phyloP scores from a whole-genome alignment of 2,329 filamentous ascomycete genomes.

The Colletotrichum theobromicola region DNA sequence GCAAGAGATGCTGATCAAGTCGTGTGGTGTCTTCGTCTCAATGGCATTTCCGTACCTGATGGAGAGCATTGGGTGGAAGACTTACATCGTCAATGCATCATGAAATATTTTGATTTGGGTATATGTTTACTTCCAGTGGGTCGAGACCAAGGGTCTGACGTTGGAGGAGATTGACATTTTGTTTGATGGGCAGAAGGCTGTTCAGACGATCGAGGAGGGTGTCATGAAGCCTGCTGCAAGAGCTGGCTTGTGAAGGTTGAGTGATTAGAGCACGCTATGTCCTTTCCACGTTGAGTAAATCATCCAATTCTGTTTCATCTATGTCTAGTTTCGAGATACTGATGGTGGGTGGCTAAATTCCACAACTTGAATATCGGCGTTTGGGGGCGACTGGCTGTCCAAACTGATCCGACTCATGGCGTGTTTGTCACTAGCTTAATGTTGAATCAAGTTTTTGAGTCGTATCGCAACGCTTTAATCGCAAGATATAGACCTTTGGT shows the following conservation, averaged over 20 bases:
- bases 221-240: neutral
- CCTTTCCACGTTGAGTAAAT: neutral
- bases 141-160: constrained; percentile 29
- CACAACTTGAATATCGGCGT: neutral
- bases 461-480: neutral
- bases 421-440: neutral
- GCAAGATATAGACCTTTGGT: neutral
- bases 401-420: neutral
- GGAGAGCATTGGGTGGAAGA: constrained; percentile 23
- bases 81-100: constrained; percentile 23
- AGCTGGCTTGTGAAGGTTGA: neutral
- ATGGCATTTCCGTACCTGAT: constrained; percentile 18
- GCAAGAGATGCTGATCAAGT: constrained; percentile 11
- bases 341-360: neutral
- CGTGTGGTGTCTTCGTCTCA: constrained; percentile 5
- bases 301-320: neutral
- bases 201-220: neutral
- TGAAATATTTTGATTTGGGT: constrained; percentile 19
- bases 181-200: constrained; percentile 15
- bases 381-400: neutral
- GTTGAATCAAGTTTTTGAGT: neutral
- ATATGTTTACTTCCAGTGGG: constrained; percentile 28
- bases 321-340: neutral
- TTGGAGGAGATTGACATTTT: constrained; percentile 24
- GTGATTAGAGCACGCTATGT: rapidly evolving